These are phyloP conservation scores for Maudiozyma pseudohumilis DNA, from an alignment of 805 yeast species.

Conservation along the genomic window DNA sequence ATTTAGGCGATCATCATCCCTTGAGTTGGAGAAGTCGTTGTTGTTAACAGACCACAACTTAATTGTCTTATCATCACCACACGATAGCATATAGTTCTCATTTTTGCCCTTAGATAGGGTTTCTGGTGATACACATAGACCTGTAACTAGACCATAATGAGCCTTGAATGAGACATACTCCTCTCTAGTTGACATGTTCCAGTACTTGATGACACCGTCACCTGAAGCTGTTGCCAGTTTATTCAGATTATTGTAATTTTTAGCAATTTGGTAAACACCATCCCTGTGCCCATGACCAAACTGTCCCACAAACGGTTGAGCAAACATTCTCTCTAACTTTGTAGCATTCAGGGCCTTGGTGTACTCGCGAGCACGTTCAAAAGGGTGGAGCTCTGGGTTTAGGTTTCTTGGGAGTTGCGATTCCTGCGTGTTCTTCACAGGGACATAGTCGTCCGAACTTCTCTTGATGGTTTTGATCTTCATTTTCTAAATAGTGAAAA, in stretches of 20 bases:
- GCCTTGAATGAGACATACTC: conserved; percentile 75
- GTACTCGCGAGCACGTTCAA: conserved; percentile 94
- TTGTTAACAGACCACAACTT: conserved; percentile 75
- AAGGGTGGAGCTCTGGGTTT: conserved; percentile 91
- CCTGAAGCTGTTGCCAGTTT: conserved; percentile 88
- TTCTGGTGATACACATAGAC: conserved; percentile 63
- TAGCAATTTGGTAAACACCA: conserved; percentile 83
- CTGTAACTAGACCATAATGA: conserved; percentile 83
- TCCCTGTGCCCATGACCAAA: conserved; percentile 92
- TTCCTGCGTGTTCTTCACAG: conserved; percentile 84
- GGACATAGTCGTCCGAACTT: conserved; percentile 86
- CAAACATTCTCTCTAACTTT: conserved; percentile 91
- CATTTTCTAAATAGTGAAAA: no score
- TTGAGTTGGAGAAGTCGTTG: conserved; percentile 36
- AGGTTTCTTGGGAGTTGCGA: conserved; percentile 79
- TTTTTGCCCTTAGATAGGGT: conserved; percentile 20
- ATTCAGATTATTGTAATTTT: conserved; percentile 57
- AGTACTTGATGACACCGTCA: conserved; percentile 88
- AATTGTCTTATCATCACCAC: conserved; percentile 84
- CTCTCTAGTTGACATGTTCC: conserved; percentile 77
- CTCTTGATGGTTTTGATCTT: conserved; percentile 83
- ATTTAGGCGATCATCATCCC: conserved; percentile 27
- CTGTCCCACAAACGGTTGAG: conserved; percentile 94
- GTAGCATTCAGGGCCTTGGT: conserved; percentile 92
- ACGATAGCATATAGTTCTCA: conserved; percentile 50